Base-by-base conservation (phyloP, 2,329 filamentous ascomycete species). In the Fusarium torulosum region DNA sequence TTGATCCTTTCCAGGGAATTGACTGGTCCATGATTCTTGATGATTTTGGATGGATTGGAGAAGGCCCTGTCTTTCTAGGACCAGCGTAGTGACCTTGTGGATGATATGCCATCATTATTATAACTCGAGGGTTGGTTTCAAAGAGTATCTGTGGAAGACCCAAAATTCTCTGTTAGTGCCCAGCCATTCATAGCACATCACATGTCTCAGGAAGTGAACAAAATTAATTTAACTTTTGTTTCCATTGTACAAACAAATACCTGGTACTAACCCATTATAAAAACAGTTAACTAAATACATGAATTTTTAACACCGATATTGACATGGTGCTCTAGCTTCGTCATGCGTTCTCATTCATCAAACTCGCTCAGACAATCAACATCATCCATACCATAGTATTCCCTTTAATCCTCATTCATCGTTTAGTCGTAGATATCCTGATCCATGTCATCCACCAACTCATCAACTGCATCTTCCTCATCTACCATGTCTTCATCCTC, bases 401-500 rank as follows among this genome's bases (percentile, higher is more conserved):
- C 29, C 41, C 49, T 44, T 44, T 44, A 33, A 31, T 40, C 29
- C 20, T 46, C 25, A 21, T 11, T 41, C 37, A 14, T 38, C 17
- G 21, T 60, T 76, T 77, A 82, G 63, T 82, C 78, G 62, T 83
- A 83, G 59, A 83, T 80, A 58, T 89, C 87, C 74, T 88, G 84
- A 46, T 89, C 88, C 84, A 88, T 88, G 73, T 89, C 85, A 17
- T 84, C 81, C 47, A 83, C 82, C 66, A 89, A 75, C 74, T 96
- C 93, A 14, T 91, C 90, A 19, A 91, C 81, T 1, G 90, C 91
- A 74, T 93, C 90, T 13, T 93, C 91, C 33, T 85, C 82, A 61
- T 94, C 90, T 50, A 90, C 81, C 89, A 93, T 90, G 46, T 93
- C 90, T 14, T 86, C 85, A 62, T 93, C 91, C 9, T 90, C 88